Evolutionary conservation across 768 basidiomycete species (phyloP).

Genomic region (Naganishia antarctica): DNA sequence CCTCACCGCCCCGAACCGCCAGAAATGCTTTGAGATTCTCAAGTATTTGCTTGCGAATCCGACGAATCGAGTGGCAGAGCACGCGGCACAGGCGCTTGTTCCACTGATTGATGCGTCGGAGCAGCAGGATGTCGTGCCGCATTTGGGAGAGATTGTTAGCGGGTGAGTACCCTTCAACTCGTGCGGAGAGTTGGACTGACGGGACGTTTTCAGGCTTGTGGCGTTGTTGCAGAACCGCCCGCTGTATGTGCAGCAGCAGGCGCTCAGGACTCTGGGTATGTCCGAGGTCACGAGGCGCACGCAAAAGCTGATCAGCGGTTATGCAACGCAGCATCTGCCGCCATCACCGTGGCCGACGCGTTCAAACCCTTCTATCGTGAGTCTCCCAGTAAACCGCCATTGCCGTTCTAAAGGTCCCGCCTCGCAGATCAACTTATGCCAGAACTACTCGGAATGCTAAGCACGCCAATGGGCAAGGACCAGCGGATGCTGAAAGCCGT

Average conservation of each 20-base stretch:
- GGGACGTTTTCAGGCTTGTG: not conserved
- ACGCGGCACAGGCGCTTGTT: slow-evolving; percentile 10
- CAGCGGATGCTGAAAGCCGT: slow-evolving; percentile 19
- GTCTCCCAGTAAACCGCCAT: no score
- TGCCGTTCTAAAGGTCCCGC: no score
- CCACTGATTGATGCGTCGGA: slow-evolving; percentile 19
- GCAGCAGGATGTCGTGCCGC: not conserved
- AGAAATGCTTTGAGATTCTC: slow-evolving; percentile 14
- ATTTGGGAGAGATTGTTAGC: not conserved
- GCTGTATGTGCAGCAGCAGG: slow-evolving; percentile 16
- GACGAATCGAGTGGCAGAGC: slow-evolving; percentile 8
- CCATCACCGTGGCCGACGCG: not conserved
- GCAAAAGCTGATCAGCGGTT: no score
- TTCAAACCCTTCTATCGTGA: slow-evolving; percentile 14
- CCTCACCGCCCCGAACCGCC: slow-evolving; percentile 6
- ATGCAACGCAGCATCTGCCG: slow-evolving; percentile 6
- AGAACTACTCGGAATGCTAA: not conserved
- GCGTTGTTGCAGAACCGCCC: slow-evolving; percentile 20
- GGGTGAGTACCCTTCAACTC: not conserved
- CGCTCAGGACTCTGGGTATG: slow-evolving; percentile 10
- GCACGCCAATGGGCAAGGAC: slow-evolving; percentile 10
- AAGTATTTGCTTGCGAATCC: not conserved
- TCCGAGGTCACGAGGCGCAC: no score
- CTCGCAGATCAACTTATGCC: slow-evolving; percentile 17
- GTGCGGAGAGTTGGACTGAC: not conserved